Evolutionary conservation across 2,329 filamentous ascomycete genomes (phyloP).

Genomic region (Fonsecaea erecta): DNA sequence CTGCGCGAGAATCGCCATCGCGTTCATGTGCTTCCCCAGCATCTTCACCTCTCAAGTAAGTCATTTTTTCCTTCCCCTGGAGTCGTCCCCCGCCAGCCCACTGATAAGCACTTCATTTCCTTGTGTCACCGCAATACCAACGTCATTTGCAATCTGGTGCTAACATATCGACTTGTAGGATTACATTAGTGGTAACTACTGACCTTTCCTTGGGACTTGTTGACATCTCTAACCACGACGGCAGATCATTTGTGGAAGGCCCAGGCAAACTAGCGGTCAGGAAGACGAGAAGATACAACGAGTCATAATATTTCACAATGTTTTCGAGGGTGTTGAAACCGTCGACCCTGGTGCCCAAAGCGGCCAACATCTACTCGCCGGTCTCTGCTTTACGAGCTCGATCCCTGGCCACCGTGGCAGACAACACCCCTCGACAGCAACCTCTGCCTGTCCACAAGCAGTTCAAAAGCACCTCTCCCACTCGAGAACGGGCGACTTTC

Average conservation of each 20-base stretch:
- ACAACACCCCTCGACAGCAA: conserved; percentile 44
- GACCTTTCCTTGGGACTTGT: conserved; percentile 28
- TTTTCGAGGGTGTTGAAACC: conserved; percentile 61
- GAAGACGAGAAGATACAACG: conserved; percentile 36
- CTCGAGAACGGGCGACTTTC: conserved; percentile 82
- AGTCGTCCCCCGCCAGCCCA: conserved; percentile 26
- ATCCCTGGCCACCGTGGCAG: conserved; percentile 33
- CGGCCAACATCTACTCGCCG: conserved; percentile 47
- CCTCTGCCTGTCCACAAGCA: conserved; percentile 46
- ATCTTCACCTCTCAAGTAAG: conserved; percentile 85
- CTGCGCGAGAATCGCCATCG: conserved; percentile 27
- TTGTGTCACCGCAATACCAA: conserved; percentile 26
- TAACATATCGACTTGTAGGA: conserved; percentile 53
- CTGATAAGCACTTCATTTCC: conserved; percentile 31
- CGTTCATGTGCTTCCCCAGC: conserved; percentile 73
- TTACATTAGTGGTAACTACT: conserved; percentile 65
- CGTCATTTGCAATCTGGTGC: conserved; percentile 36
- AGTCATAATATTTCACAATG: conserved; percentile 52
- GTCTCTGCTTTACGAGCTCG: conserved; percentile 44
- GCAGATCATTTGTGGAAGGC: conserved; percentile 71
- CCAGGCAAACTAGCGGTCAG: conserved; percentile 61
- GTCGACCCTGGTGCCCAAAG: conserved; percentile 53
- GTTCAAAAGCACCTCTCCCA: conserved; percentile 64
- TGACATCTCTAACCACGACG: conserved; percentile 33
- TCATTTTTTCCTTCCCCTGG: conserved; percentile 27